Evolutionary conservation across 495 filamentous ascomycete species (phyloP).

Genomic region (Penicillium turbatum): DNA sequence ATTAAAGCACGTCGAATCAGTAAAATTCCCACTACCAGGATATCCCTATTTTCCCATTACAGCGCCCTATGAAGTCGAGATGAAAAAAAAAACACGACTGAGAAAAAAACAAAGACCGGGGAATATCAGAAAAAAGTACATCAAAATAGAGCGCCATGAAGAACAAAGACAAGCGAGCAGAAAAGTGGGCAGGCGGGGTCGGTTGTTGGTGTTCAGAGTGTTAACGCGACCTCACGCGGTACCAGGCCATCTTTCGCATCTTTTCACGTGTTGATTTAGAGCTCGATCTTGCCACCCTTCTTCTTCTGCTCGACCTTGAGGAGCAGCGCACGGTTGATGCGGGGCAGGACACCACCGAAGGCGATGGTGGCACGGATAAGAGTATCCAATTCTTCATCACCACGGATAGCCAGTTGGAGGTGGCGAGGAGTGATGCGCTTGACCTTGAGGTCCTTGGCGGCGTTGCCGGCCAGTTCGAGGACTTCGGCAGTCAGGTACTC

Average conservation of each 20-base stretch:
- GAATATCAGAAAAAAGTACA: conserved; percentile 30
- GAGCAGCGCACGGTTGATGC: conserved; percentile 96
- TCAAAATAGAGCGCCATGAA: conserved; percentile 30
- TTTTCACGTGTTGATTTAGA: conserved; percentile 25
- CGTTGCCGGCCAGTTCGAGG: conserved; percentile 95
- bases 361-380: conserved; percentile 97
- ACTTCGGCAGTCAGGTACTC: conserved; percentile 99
- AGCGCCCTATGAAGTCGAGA: conserved; percentile 40
- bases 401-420: conserved; percentile 95
- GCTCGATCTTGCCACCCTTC: conserved; percentile 65
- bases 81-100: conserved; percentile 20
- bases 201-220: background rate
- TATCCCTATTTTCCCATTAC: conserved; percentile 45
- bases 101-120: conserved; percentile 21
- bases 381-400: conserved; percentile 96
- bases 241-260: conserved; percentile 4
- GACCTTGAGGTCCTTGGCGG: conserved; percentile 98
- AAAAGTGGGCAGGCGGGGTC: conserved; percentile 10
- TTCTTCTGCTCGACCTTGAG: conserved; percentile 99
- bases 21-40: conserved; percentile 37
- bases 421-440: conserved; percentile 99
- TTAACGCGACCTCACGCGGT: background rate
- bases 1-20: conserved; percentile 17
- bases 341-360: conserved; percentile 94
- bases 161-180: conserved; percentile 15